Conservation (phyloP, 805 yeast species). For the Komagataella mondaviorum region DNA sequence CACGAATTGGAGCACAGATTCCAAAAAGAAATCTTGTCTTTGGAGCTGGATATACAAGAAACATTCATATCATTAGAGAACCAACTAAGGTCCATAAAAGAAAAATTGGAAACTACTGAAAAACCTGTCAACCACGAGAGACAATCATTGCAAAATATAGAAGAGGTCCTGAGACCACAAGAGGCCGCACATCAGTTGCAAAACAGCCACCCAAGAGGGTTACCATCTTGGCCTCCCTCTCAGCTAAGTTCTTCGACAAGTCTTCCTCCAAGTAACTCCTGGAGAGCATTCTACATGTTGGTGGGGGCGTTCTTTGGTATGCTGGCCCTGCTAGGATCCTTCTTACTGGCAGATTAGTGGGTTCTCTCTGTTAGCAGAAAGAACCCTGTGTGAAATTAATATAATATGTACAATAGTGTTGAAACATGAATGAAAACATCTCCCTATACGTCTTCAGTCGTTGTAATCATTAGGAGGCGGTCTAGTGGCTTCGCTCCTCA, state of each 20-base stretch:
- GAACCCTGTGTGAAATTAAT: neutral
- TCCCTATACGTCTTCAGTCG: conserved; percentile 16
- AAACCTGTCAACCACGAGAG: neutral
- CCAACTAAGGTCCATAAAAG: neutral
- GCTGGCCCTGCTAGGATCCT: neutral
- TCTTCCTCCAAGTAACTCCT: neutral
- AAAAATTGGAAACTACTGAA: neutral
- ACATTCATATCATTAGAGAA: neutral
- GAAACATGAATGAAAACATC: neutral
- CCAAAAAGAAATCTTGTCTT: neutral
- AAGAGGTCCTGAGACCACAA: neutral
- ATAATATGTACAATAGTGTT: neutral
- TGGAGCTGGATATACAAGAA: neutral
- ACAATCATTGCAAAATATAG: neutral
- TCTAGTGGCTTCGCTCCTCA: conserved; percentile 68
- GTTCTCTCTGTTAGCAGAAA: neutral
- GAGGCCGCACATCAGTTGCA: neutral
- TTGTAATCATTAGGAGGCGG: conserved; percentile 90
- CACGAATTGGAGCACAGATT: neutral
- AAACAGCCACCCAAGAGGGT: neutral
- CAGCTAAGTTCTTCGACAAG: neutral
- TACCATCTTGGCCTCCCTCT: neutral
- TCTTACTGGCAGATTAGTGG: neutral
- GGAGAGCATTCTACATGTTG: neutral
- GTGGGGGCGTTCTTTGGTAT: neutral